Conservation (phyloP, 257 asterid genomes). For the Gentiana dahurica region DNA sequence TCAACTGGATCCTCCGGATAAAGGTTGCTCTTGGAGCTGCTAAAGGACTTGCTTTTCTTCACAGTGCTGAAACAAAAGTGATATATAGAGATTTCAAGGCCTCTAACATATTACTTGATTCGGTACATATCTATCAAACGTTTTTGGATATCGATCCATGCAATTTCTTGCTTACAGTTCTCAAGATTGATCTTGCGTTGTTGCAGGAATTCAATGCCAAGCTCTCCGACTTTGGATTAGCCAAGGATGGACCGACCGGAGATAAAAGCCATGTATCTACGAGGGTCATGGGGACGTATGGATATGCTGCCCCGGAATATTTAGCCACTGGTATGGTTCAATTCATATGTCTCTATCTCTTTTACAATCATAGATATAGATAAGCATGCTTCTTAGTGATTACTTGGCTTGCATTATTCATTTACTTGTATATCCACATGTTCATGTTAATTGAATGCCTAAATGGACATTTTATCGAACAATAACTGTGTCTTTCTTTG, state of each 20-base stretch:
- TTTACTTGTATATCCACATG: neutral
- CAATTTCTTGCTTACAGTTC: too few species aligned
- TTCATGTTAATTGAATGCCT: too few species aligned
- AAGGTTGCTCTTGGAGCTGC: conserved; percentile 90
- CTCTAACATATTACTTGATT: conserved; percentile 75
- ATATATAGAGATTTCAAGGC: conserved; percentile 83
- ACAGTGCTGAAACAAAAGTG: conserved; percentile 67
- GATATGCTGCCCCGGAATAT: conserved; percentile 93
- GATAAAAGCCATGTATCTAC: conserved; percentile 72
- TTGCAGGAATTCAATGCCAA: conserved; percentile 74
- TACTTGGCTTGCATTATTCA: conserved; percentile 2
- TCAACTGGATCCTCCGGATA: conserved; percentile 81
- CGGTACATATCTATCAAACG: conserved; percentile 24
- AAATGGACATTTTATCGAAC: too few species aligned
- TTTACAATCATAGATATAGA: neutral
- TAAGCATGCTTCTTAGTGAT: neutral
- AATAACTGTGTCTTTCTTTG: conserved; percentile 11
- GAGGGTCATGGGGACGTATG: conserved; percentile 73
- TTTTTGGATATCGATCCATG: neutral
- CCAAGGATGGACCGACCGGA: conserved; percentile 78
- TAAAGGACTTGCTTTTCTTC: conserved; percentile 87
- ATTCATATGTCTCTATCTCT: neutral
- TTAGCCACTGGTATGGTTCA: conserved; percentile 56
- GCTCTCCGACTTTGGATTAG: conserved; percentile 92
- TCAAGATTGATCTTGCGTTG: conserved; percentile 2